phyloP scores from a whole-genome alignment of 805 yeast genomes.

The Jamesozyma hellenica region DNA sequence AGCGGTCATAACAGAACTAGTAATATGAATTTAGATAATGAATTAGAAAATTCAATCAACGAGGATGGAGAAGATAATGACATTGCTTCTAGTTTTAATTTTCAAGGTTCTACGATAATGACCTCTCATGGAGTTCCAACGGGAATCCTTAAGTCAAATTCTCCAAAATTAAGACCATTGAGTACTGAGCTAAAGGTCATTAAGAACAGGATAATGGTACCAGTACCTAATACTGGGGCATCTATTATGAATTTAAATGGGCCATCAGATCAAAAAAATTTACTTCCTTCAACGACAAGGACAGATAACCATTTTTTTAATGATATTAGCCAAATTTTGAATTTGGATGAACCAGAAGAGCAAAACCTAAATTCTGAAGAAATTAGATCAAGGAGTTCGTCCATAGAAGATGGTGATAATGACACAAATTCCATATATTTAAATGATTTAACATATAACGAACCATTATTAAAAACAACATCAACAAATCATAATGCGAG shows the following conservation, averaged over 20 bases:
- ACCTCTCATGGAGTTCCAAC: slow-evolving; percentile 23
- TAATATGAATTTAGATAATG: slow-evolving; percentile 5
- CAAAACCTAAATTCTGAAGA: slow-evolving; percentile 1
- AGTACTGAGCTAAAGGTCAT: not conserved
- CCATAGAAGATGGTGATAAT: slow-evolving; percentile 10
- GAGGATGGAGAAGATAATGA: slow-evolving; percentile 7
- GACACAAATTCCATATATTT: slow-evolving; percentile 3
- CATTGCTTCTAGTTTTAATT: slow-evolving; percentile 13
- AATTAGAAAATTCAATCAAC: slow-evolving; percentile 4
- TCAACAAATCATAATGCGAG: slow-evolving; percentile 1
- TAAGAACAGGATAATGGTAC: not conserved
- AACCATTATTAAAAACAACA: slow-evolving; percentile 17
- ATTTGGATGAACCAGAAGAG: slow-evolving; percentile 3
- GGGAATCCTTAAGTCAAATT: slow-evolving; percentile 20
- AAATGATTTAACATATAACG: slow-evolving; percentile 13
- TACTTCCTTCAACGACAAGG: slow-evolving; percentile 22
- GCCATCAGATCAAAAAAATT: not conserved
- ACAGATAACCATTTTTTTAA: slow-evolving; percentile 16
- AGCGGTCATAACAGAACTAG: not conserved
- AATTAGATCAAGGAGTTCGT: slow-evolving; percentile 15
- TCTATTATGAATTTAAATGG: not conserved
- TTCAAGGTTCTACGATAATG: slow-evolving; percentile 8
- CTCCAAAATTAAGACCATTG: slow-evolving; percentile 23
- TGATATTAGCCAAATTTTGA: slow-evolving; percentile 21
- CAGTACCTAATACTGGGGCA: not conserved